Base-by-base conservation (phyloP, 768 basidiomycete genomes). In the Pleurotus tuoliensis region DNA sequence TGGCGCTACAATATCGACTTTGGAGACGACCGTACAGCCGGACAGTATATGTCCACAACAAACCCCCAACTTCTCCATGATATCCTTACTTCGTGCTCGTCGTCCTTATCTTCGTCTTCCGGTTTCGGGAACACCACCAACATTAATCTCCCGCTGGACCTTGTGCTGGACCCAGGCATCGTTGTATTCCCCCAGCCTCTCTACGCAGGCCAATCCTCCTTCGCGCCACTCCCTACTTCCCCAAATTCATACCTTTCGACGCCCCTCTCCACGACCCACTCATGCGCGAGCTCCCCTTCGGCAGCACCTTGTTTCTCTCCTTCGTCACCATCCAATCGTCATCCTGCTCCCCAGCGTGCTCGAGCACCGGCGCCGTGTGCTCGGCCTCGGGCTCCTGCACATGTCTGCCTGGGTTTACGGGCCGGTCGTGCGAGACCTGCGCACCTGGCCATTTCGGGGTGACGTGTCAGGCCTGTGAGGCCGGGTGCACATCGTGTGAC, bases 31-130 rank as follows among this genome's bases (percentile, higher is more conserved):
- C 48, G 66, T 83, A 5, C 76, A 79, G 22, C 73, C 87, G 86
- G 84, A 43, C 76, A 82, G 65, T 87, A 87, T 60, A 73, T 81
- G 1, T 77, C 81, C 15, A 72, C 80, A 25, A 82, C 83, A 3
- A 79, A 76, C 65, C 85, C 86, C 0, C 71, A 82, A 61, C 72
- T 85, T 22, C 78, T 87, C 18, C 82, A 84, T 62, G 64, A 78
- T 50, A 64, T 82, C 46, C 73, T 86, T 45, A 83, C 82, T 11
- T 77, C 82, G 1, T 73, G 81, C 39, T 79, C 78, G 38, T 74
- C 81, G 2, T 71, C 76, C 8, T 59, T 83, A 37, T 74, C 78
- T 5, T 66, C 77, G 0, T 82, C 83, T 1, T 62, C 78, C 1
- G 85, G 85, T 43, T 87, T 87, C 62, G 66, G 71, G 5, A 80